A percentile compares a stretch with the other conserved stretches of the same genome.
Conservation (phyloP, 805 yeast genomes). For the Blastobotrys parvus region DNA sequence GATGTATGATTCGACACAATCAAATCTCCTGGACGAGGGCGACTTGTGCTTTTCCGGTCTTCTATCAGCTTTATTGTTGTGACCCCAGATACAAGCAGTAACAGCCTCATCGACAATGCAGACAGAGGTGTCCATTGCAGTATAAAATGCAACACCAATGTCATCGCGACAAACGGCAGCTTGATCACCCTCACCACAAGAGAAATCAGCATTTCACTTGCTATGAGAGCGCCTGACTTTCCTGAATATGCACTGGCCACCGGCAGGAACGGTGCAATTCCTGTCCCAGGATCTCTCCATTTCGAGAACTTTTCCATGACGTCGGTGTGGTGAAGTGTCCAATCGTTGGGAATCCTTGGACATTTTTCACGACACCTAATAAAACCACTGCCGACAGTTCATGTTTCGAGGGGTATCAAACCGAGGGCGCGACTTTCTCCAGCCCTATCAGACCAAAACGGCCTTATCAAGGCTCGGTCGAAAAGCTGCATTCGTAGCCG, state of each 20-base stretch:
- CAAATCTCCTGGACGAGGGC: conserved; percentile 40
- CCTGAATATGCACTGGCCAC: neutral
- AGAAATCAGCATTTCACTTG: neutral
- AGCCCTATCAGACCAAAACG: conserved; percentile 51
- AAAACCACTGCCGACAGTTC: too few species aligned
- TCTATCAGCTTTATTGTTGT: neutral
- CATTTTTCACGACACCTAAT: too few species aligned
- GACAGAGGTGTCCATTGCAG: conserved; percentile 10
- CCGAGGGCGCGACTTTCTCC: conserved; percentile 59
- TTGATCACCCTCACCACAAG: conserved; percentile 2
- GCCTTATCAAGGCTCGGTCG: conserved; percentile 60
- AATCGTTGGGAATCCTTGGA: too few species aligned
- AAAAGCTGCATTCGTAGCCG: conserved; percentile 56
- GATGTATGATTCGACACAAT: conserved; percentile 49
- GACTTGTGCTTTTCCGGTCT: conserved; percentile 10
- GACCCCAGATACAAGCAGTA: conserved; percentile 4
- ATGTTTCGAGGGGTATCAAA: conserved; percentile 12
- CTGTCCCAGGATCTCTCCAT: conserved; percentile 87
- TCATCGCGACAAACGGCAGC: conserved; percentile 10
- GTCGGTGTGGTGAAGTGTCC: too few species aligned
- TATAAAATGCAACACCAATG: conserved; percentile 6
- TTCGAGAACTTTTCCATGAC: conserved; percentile 76
- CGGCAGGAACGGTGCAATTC: conserved; percentile 86
- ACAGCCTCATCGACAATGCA: neutral
- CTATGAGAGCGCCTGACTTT: neutral